Conservation (phyloP, 164 flowering plant species). For the Dillenia suffruticosa region DNA sequence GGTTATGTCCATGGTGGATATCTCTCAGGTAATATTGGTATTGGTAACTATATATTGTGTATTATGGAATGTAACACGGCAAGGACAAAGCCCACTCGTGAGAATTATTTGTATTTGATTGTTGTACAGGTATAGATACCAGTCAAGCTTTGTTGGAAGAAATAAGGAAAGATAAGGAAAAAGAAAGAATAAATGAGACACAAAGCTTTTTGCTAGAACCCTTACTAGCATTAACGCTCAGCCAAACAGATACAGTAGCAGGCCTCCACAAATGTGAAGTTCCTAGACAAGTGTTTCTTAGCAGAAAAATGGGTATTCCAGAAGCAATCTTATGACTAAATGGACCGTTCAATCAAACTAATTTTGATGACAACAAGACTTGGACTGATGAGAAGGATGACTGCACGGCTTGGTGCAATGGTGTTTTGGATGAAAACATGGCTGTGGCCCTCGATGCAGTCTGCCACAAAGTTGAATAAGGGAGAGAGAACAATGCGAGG, state of each 20-base stretch:
- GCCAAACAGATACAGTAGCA: slow-evolving; percentile 48
- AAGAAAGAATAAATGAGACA: slow-evolving; percentile 15
- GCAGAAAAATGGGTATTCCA: slow-evolving; percentile 43
- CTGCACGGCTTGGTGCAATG: background rate
- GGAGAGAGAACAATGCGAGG: too few relatives aligned
- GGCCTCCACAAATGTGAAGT: slow-evolving; percentile 58
- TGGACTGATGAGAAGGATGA: background rate
- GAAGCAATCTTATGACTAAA: slow-evolving; percentile 75
- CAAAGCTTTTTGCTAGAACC: slow-evolving; percentile 49
- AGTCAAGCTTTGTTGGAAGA: slow-evolving; percentile 51
- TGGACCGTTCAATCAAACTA: background rate
- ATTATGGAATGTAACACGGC: background rate
- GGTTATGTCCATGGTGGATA: slow-evolving; percentile 95
- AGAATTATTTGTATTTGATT: background rate
- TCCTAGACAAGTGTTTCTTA: slow-evolving; percentile 45
- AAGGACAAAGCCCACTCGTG: too few relatives aligned
- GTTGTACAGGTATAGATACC: slow-evolving; percentile 65
- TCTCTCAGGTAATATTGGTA: slow-evolving; percentile 53
- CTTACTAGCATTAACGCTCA: slow-evolving; percentile 46
- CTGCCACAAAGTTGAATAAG: too few relatives aligned
- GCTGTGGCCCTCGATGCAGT: too few relatives aligned
- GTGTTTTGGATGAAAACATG: too few relatives aligned
- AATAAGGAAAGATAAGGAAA: slow-evolving; percentile 38
- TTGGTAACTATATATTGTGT: too few relatives aligned
- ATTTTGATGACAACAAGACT: slow-evolving; percentile 2